Evolutionary conservation across 2,329 filamentous ascomycete species (phyloP), one percentile per base, ranked within the genome.

Genomic region (Orbilia ellipsospora): DNA sequence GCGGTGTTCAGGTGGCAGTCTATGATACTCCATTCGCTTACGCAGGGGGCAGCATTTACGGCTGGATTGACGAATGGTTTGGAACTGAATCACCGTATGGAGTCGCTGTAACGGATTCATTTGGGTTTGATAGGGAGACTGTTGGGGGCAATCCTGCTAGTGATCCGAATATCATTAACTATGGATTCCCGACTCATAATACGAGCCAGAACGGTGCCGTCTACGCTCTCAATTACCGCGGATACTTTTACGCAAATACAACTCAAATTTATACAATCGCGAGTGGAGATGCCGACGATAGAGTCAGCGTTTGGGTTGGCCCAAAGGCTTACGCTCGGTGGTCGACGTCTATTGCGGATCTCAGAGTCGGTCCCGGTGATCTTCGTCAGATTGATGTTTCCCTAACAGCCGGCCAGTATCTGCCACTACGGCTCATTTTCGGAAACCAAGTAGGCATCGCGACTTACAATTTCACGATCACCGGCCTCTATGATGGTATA

Each of bases 1-100:
- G 16, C 7, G 61, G 61, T 18, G 16, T 65, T 13, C 36, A 36
- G 12, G 61, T 65, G 2, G 61, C 50, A 4, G 50, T 65, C 13
- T 65, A 65, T 10, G 51, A 65, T 20, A 56, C 45, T n/a, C 61
- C 61, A 12, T 65, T 55, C 50, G 8, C 10, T 4, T 45, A 65
- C n/a, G 36, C 23, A 10, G 28, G 8, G 5, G 16, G 31, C 1
- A n/a, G 16, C 6, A 52, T 42, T 23, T 26, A 15, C 18, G 60
- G 60, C 7, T 63, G 60, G 60, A 36, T 7, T 26, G 23, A 45
- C 20, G 48, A 52, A n/a, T 63, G 40, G 26, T 63, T 63, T 16
- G 26, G 42, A 23, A 54, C 45, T 12, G 45, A 23, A 13, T 16
- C 45, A 42, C 60, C 60, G 12, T 4, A 15, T 7, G 60, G 23